Evolutionary conservation across 805 yeast genomes (phyloP), one percentile per base, ranked within the genome.

Genomic region (Suhomyces faveliae): DNA sequence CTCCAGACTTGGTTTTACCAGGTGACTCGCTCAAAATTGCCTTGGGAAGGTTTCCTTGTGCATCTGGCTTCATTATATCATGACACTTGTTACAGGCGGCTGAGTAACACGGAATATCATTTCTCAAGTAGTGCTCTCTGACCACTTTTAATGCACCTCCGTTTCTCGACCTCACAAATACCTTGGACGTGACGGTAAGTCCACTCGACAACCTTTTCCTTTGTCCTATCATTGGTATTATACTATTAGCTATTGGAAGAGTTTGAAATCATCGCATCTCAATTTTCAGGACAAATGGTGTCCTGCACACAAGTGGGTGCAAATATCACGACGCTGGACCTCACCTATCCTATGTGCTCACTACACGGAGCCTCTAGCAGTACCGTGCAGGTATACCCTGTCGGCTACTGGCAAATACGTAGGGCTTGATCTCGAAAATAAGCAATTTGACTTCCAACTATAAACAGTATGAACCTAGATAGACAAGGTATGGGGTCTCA

Each of bases 121-220:
- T 81, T 65, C 99, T 79, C 48, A 94, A 72, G 62, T 94, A 94
- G 66, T 92, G 99, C 63, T 94, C 99, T 55, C 97, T 78, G 8
- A 92, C 96, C 22, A 94, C 79, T 64, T 94, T 92, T 29, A 90
- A 78, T 4, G 97, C 97, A 40, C 85, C 84, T 8, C 98, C 98
- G 52, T 86, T 83, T 58, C 94, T 78, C 2, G 97, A 88, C 58
- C 97, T 74, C 48, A 94, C 96, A 70, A 87, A 92, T 12, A 94
- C 96, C 66, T 92, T 92, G 42, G 86, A 87, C 0, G 94, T 85
- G 25, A 86, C 94, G 2, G 86, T 74, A 20, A 73, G 64, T 6
- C 77, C 78, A 20, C 66, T 54, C 5, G 74, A 63, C 37, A 73
- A 60, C 55, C 76, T 57, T 51, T 72, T 73, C 43, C 66, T 57